Evolutionary conservation across 768 basidiomycete genomes (phyloP).

Genomic region (Hericium erinaceus): DNA sequence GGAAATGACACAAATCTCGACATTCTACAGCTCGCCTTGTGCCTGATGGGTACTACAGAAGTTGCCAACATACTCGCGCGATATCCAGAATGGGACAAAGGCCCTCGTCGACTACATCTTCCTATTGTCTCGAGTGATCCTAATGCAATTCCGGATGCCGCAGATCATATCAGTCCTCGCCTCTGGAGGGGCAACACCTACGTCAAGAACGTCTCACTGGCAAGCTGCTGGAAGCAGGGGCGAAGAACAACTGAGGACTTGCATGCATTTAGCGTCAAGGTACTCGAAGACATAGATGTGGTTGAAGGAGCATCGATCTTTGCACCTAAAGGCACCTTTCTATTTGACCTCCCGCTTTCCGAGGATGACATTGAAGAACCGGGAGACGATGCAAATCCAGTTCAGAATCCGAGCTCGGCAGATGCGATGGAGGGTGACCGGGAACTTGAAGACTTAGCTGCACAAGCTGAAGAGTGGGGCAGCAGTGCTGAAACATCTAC

Average conservation of each 20-base stretch:
- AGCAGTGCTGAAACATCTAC: no score
- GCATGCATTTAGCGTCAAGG: neutral
- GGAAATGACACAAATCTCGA: conserved; percentile 1
- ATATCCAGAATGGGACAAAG: neutral
- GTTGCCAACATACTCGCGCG: neutral
- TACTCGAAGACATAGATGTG: neutral
- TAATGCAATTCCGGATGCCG: neutral
- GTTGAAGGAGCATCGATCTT: neutral
- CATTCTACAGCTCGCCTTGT: neutral
- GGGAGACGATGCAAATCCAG: neutral
- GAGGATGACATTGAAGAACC: neutral
- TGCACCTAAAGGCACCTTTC: neutral
- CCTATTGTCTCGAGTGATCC: neutral
- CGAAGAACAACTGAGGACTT: neutral
- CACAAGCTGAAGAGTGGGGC: neutral
- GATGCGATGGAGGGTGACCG: neutral
- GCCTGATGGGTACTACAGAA: neutral
- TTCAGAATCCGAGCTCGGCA: no score
- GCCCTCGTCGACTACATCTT: neutral
- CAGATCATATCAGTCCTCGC: neutral
- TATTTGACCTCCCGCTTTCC: neutral
- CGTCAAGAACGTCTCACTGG: neutral
- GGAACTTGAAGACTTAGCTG: neutral
- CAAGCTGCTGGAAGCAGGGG: neutral
- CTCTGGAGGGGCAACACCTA: neutral